Percentiles rank a stretch among this genome's conserved stretches.
phyloP scores from a whole-genome alignment of 2,329 filamentous ascomycete species.

The Cytospora leucostoma region DNA sequence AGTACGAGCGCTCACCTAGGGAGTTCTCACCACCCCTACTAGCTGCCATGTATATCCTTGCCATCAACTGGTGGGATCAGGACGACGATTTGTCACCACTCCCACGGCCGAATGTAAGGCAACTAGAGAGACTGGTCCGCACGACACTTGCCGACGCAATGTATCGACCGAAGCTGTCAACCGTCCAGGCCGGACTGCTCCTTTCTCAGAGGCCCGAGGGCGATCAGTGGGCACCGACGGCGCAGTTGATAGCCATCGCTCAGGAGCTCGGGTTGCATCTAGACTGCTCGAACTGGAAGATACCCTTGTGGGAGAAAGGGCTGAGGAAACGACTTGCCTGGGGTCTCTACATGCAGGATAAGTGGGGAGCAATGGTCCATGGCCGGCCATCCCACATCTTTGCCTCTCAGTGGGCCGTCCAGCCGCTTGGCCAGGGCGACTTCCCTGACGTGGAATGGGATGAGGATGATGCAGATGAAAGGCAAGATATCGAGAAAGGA shows the following conservation, averaged over 20 bases:
- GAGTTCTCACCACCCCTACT: conserved; percentile 62
- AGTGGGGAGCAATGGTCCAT: conserved; percentile 82
- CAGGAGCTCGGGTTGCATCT: conserved; percentile 62
- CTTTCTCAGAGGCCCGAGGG: conserved; percentile 52
- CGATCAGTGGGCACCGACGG: conserved; percentile 51
- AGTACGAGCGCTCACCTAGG: conserved; percentile 57
- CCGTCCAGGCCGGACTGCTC: conserved; percentile 56
- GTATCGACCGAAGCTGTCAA: conserved; percentile 55
- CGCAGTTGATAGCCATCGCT: conserved; percentile 57
- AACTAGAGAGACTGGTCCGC: conserved; percentile 40
- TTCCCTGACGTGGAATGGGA: conserved; percentile 73
- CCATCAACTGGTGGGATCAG: conserved; percentile 62
- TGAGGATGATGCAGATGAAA: conserved; percentile 61
- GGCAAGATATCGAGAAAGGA: conserved; percentile 66
- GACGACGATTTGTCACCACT: conserved; percentile 52
- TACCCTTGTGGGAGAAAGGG: conserved; percentile 64
- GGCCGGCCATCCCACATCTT: conserved; percentile 79
- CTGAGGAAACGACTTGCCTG: conserved; percentile 63
- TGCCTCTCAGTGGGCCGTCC: conserved; percentile 74
- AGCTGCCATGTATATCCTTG: conserved; percentile 63
- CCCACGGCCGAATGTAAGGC: conserved; percentile 44
- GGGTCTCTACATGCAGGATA: conserved; percentile 66
- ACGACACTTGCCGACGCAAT: conserved; percentile 50
- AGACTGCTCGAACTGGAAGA: conserved; percentile 62
- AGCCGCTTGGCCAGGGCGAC: conserved; percentile 63